Conservation (phyloP, 148 eudicot species). For the Polygonum aviculare region DNA sequence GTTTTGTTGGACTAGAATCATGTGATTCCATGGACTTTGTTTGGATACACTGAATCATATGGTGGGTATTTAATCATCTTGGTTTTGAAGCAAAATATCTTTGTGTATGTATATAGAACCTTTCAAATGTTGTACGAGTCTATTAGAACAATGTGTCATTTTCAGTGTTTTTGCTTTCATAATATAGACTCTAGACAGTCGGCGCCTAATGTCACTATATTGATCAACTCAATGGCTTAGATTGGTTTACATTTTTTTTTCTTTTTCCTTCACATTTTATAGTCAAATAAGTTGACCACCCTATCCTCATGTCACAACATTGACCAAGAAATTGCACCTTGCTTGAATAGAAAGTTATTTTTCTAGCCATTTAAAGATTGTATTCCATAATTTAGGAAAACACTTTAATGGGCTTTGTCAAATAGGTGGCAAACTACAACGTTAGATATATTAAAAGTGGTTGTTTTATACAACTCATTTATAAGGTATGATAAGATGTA, state of each 20-base stretch:
- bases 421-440: no score
- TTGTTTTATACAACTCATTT: no score
- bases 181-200: neutral
- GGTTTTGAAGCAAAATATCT: neutral
- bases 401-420: no score
- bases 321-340: neutral
- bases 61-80: neutral
- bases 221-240: neutral
- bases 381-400: no score
- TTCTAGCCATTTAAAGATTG: no score
- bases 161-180: slow-evolving; percentile 5
- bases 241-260: neutral
- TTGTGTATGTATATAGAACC: neutral
- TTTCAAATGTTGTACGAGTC: neutral
- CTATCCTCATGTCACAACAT: neutral
- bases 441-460: no score
- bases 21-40: slow-evolving; percentile 4
- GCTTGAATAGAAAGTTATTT: no score
- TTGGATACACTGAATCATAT: neutral
- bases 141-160: neutral
- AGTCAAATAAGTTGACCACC: neutral
- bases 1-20: neutral
- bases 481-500: no score
- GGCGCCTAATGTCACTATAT: neutral
- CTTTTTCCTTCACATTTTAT: neutral